Evolutionary conservation across 345 rosid genomes (phyloP).

Genomic region (Gossypium rotundifolium): DNA sequence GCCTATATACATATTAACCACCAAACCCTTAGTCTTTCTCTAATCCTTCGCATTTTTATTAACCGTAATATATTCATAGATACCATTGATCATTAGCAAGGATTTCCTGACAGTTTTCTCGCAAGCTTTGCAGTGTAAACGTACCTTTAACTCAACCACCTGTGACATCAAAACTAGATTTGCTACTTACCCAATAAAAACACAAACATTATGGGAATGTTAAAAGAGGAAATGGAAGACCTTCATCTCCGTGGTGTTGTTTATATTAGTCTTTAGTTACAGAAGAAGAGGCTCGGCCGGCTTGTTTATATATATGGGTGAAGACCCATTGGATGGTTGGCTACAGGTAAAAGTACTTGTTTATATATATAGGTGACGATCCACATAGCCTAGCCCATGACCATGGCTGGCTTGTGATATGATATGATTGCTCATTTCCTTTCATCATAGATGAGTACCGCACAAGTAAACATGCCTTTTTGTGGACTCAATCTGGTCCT

Average conservation of each 20-base stretch:
- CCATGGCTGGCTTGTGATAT: background rate
- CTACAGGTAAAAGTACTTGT: background rate
- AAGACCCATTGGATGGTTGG: background rate
- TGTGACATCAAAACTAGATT: background rate
- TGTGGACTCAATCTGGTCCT: background rate
- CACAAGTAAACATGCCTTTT: background rate
- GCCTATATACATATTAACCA: conserved; percentile 9
- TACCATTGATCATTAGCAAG: conserved; percentile 28
- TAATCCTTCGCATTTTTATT: background rate
- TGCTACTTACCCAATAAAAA: background rate
- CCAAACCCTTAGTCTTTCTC: background rate
- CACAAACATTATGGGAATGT: background rate
- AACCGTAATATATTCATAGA: background rate
- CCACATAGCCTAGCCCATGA: background rate
- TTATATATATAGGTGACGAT: no score
- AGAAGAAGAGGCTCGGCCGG: background rate
- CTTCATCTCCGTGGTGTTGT: background rate
- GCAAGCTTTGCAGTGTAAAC: conserved; percentile 35
- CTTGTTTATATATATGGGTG: background rate
- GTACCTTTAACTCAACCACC: conserved; percentile 29
- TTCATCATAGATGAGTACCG: background rate
- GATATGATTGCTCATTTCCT: background rate
- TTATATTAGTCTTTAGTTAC: background rate
- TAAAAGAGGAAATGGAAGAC: background rate
- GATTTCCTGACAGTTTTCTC: conserved; percentile 30